Percentiles rank a stretch among this genome's conserved stretches.
Conservation (phyloP, 139 green algal genomes). For the Yamagishiella unicocca region DNA sequence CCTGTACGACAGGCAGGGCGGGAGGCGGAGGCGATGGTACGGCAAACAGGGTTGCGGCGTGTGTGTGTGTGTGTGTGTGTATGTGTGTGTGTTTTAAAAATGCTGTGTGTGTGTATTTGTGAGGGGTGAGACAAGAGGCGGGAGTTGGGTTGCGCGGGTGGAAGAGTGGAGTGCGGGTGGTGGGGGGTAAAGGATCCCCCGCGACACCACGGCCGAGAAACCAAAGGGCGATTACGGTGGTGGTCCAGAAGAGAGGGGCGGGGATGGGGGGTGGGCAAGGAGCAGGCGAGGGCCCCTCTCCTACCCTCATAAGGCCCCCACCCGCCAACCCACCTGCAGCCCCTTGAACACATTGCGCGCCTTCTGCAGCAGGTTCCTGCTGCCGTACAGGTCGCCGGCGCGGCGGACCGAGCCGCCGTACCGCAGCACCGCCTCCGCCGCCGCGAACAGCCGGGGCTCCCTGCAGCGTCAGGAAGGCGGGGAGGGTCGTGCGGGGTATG, state of each 20-base stretch:
- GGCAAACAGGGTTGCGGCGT: no score
- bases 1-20: conserved; percentile 22
- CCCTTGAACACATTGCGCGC: conserved; percentile 81
- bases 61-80: no score
- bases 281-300: not conserved
- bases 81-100: conserved; percentile 76
- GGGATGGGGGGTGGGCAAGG: not conserved
- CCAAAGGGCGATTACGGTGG: not conserved
- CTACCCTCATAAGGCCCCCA: not conserved
- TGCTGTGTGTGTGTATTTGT: not conserved
- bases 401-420: conserved; percentile 60
- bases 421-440: conserved; percentile 48
- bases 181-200: no score
- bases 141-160: not conserved
- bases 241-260: not conserved
- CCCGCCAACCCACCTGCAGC: conserved; percentile 46
- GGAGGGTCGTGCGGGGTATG: no score
- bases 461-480: not conserved
- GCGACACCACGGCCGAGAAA: no score
- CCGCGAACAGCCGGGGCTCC: conserved; percentile 49
- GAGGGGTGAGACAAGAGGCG: no score
- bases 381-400: conserved; percentile 90
- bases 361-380: conserved; percentile 81
- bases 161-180: not conserved
- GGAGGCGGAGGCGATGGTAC: not conserved